Conservation (phyloP, 495 filamentous ascomycete genomes). For the Cercophora samala region DNA sequence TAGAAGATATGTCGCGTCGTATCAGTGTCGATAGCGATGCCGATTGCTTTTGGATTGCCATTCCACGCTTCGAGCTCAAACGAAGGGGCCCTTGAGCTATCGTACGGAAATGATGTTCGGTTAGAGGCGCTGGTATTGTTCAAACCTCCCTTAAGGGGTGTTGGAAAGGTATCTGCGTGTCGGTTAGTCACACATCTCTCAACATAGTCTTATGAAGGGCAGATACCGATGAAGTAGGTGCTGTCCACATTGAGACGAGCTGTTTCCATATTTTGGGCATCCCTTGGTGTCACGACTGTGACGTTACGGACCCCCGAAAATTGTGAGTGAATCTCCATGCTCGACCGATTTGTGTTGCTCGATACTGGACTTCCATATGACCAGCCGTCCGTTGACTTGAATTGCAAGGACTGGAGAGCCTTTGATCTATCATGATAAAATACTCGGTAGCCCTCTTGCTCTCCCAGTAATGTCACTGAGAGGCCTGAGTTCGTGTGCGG, state of each 20-base stretch:
- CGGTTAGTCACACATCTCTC: conserved; percentile 1
- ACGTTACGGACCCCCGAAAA: conserved; percentile 27
- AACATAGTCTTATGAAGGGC: not conserved
- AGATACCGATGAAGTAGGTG: conserved; percentile 30
- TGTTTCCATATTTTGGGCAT: conserved; percentile 26
- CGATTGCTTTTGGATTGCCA: conserved; percentile 25
- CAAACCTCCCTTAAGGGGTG: conserved; percentile 14
- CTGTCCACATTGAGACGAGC: conserved; percentile 22
- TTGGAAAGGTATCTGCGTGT: conserved; percentile 28
- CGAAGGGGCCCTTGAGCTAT: conserved; percentile 9
- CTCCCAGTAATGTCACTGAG: conserved; percentile 27
- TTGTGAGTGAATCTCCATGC: conserved; percentile 25
- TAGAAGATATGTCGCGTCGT: conserved; percentile 31
- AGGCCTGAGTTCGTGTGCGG: conserved; percentile 22
- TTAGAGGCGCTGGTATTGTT: conserved; percentile 26
- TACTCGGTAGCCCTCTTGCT: conserved; percentile 29
- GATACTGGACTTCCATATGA: conserved; percentile 27
- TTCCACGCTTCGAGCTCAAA: conserved; percentile 25
- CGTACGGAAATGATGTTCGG: conserved; percentile 13
- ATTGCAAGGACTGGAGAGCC: conserved; percentile 26
- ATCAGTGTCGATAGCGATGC: conserved; percentile 23
- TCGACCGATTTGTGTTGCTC: conserved; percentile 18
- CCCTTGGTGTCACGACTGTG: conserved; percentile 25
- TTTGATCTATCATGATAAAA: conserved; percentile 29
- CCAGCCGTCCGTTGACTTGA: conserved; percentile 23